Evolutionary conservation across 495 filamentous ascomycete species (phyloP), one percentile per base, ranked within the genome.

Genomic region (Penicillium nucicola): DNA sequence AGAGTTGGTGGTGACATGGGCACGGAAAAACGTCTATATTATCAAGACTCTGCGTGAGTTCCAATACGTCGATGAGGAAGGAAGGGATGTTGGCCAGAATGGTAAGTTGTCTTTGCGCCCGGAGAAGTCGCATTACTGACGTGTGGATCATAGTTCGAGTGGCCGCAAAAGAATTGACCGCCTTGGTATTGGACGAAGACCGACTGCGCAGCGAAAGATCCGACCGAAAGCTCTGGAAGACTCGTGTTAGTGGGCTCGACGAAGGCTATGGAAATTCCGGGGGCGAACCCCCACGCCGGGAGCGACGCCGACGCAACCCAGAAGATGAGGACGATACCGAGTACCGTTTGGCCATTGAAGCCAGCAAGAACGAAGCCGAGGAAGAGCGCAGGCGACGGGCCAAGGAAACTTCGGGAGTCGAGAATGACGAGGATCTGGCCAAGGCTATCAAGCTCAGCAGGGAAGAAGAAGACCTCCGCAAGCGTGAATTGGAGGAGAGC

Each of bases 41-140:
- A 95, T 99, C 79, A 97, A 97, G 74, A 99, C 95, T 12, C 67
- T 99, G 65, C 84, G 95, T 58, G 95, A 99, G 69, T 99, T 99
- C 57, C 84, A 89, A 63, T 90, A 96, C 66, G 81, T 97, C 18
- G 95, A 99, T 55, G 95, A 97, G 58, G 93, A 97, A 46, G 86
- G 89, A 36, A 79, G 86, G 48, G 95, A 99, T 67, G 95, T 97
- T 32, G 95, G 95, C 38, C 88, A 95, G 60, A 96, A 96, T 72
- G 89, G 93, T 97, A 71, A 55, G 71, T 65, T 4, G 12, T 18
- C 20, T 18, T 3, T 11, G 32, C 22, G 53, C 15, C 54, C 55
- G 54, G 62, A 52, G 34, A 6, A 3, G 15, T 33, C 25, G 17
- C 49, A 31, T 12, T 6, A 44, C 40, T 49, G 22, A 54, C 40